phyloP scores from a whole-genome alignment of 2,329 filamentous ascomycete species.

The Verticillium nonalfalfae region DNA sequence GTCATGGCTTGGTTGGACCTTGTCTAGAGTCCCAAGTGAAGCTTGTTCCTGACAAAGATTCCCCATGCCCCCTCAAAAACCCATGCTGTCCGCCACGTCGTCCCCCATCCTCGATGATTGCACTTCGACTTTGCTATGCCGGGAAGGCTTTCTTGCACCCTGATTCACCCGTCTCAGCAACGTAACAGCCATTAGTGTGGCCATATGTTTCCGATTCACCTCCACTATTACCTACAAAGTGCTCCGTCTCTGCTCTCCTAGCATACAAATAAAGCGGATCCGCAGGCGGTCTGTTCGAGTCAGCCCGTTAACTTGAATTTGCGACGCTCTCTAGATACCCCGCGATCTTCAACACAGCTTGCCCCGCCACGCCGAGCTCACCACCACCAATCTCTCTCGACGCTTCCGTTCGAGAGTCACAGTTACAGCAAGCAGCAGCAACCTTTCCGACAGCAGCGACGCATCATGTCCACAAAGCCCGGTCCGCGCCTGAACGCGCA shows the following conservation, averaged over 20 bases:
- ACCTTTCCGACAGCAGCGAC: conserved; percentile 11
- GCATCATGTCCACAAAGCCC: conserved; percentile 28
- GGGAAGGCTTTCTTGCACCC: neutral
- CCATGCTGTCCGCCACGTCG: neutral
- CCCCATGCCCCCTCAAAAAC: neutral
- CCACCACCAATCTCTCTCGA: neutral
- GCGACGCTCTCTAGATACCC: conserved; percentile 7
- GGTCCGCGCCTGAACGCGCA: conserved; percentile 57
- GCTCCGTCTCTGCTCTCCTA: neutral
- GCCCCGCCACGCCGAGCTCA: conserved; percentile 9
- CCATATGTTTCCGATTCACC: neutral
- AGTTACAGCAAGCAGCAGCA: neutral
- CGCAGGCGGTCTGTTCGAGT: neutral
- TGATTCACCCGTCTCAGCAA: neutral
- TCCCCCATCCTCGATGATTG: neutral
- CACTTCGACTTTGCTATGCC: neutral
- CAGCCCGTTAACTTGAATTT: neutral
- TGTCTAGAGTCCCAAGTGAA: neutral
- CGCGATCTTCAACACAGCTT: conserved; percentile 9
- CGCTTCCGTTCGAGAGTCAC: neutral
- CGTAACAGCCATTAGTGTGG: neutral
- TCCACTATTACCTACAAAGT: neutral
- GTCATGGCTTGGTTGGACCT: neutral
- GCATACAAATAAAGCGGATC: conserved; percentile 1
- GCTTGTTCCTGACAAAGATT: neutral